These are phyloP conservation scores for Pseudofabraea citricarpa DNA, from an alignment of 2,329 filamentous ascomycete genomes.

Conservation along the genomic window DNA sequence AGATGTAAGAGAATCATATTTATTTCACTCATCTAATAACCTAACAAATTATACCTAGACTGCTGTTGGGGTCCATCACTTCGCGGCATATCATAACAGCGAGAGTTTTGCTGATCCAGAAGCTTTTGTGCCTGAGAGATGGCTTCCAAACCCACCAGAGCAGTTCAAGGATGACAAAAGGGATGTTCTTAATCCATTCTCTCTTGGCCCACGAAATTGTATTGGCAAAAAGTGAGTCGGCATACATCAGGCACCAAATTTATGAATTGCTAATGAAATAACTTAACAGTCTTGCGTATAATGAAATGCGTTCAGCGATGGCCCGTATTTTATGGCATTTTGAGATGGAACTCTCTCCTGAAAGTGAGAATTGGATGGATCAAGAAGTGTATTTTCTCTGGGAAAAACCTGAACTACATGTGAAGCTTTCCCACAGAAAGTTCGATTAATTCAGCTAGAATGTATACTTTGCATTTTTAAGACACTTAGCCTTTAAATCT, in stretches of 20 bases:
- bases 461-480: too few relatives aligned
- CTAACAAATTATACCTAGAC: background rate
- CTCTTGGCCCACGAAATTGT: background rate
- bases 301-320: background rate
- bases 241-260: too few relatives aligned
- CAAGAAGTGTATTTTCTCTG: background rate
- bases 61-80: background rate
- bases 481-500: too few relatives aligned
- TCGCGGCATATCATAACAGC: background rate
- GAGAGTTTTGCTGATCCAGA: background rate
- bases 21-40: background rate
- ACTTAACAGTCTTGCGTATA: background rate
- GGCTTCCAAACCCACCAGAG: background rate
- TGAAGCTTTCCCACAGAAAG: too few relatives aligned
- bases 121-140: background rate
- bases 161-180: background rate
- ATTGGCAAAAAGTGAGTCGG: background rate
- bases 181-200: background rate
- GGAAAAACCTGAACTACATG: too few relatives aligned
- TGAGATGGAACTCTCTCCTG: background rate
- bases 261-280: too few relatives aligned
- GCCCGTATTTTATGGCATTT: background rate
- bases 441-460: too few relatives aligned
- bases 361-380: background rate
- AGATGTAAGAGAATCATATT: slow-evolving; percentile 5